phyloP scores from a whole-genome alignment of 768 basidiomycete species.

The Erythrobasidium yunnanense region DNA sequence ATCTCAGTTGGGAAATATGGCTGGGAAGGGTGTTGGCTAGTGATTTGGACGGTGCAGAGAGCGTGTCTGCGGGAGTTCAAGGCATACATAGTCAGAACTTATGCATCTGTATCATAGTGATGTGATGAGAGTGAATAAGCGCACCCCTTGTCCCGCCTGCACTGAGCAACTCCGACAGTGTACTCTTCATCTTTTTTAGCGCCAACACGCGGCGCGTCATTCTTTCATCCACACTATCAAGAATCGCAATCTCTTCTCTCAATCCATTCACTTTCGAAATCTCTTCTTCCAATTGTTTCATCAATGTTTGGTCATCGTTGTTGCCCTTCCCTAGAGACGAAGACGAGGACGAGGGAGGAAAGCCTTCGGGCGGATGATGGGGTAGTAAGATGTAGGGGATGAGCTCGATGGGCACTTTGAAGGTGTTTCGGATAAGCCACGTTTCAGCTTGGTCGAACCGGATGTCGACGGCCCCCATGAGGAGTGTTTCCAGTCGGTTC shows the following conservation, averaged over 20 bases:
- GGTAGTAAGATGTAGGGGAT: conserved; percentile 33
- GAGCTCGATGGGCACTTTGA: conserved; percentile 24
- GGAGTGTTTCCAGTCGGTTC: conserved; percentile 35
- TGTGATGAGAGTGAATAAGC: background rate
- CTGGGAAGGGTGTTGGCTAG: background rate
- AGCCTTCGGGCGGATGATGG: conserved; percentile 24
- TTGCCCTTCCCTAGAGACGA: background rate
- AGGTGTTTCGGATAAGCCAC: conserved; percentile 36
- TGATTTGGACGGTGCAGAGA: background rate
- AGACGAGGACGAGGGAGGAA: no score
- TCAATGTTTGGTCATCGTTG: conserved; percentile 13
- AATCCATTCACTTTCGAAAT: conserved; percentile 31
- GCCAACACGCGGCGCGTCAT: conserved; percentile 18
- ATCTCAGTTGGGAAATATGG: background rate
- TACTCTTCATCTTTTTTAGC: conserved; percentile 7
- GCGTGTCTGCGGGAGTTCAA: conserved; percentile 1
- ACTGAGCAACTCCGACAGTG: background rate
- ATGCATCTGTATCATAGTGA: background rate
- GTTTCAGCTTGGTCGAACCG: conserved; percentile 37
- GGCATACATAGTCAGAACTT: background rate
- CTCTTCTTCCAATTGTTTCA: conserved; percentile 33
- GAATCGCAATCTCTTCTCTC: conserved; percentile 27
- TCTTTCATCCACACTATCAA: conserved; percentile 31
- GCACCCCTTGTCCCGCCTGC: conserved; percentile 8
- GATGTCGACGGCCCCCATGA: conserved; percentile 35